Evolutionary conservation across 129 eudicot genomes (phyloP).

Genomic region (Tagetes erecta): DNA sequence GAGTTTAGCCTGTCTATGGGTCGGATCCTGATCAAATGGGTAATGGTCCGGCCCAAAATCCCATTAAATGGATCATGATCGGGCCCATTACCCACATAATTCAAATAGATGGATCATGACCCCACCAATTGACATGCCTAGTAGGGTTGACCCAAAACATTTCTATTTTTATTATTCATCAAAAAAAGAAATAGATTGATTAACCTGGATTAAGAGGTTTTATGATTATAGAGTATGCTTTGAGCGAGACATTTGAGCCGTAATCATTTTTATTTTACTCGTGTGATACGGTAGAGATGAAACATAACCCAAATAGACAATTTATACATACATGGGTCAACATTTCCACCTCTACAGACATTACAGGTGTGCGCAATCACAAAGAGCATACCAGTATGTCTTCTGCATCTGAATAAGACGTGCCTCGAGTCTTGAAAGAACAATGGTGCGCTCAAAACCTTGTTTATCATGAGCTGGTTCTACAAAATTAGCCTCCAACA

Average conservation of each 20-base stretch:
- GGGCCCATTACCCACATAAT: not conserved
- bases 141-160: not conserved
- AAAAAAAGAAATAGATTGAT: not conserved
- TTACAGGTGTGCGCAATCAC: slow-evolving; percentile 1
- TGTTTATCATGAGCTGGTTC: slow-evolving; percentile 99
- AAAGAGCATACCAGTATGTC: slow-evolving; percentile 64
- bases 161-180: not conserved
- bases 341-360: slow-evolving; percentile 18
- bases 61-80: slow-evolving; percentile 11
- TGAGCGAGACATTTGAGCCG: not conserved
- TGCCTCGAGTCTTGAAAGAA: slow-evolving; percentile 81
- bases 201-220: not conserved
- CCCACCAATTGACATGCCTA: not conserved
- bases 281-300: not conserved
- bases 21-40: not conserved
- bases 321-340: not conserved
- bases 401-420: slow-evolving; percentile 77
- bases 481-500: slow-evolving; percentile 91
- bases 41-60: not conserved
- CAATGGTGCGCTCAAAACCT: slow-evolving; percentile 97
- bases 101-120: not conserved
- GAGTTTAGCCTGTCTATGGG: slow-evolving; percentile 1
- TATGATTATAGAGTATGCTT: not conserved
- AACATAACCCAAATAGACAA: not conserved
- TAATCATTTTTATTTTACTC: not conserved